These are phyloP conservation scores for Leccinum longicurvipes DNA, from an alignment of 768 basidiomycete species.

Conservation along the genomic window DNA sequence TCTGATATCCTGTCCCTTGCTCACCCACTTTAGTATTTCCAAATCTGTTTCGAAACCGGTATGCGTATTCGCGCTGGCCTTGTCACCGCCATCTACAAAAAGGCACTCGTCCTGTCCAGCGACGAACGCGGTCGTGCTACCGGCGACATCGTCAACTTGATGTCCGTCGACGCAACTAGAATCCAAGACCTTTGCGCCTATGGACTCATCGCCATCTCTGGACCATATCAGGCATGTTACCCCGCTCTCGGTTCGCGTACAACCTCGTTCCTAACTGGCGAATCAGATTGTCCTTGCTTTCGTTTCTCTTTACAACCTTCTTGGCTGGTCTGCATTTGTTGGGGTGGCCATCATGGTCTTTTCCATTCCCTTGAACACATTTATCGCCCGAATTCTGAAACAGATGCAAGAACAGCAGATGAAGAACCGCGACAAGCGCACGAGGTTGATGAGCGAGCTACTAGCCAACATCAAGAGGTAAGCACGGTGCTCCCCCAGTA, in stretches of 20 bases:
- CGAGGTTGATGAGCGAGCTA: slow-evolving; percentile 90
- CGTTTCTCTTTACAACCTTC: slow-evolving; percentile 80
- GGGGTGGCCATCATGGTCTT: slow-evolving; percentile 88
- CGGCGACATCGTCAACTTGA: slow-evolving; percentile 93
- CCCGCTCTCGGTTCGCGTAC: not conserved
- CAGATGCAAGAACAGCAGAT: slow-evolving; percentile 84
- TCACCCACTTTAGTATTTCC: slow-evolving; percentile 63
- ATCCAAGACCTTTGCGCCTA: slow-evolving; percentile 81
- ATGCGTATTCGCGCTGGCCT: slow-evolving; percentile 95
- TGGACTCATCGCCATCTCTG: slow-evolving; percentile 81
- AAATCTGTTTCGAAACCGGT: slow-evolving; percentile 76
- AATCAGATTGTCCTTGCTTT: slow-evolving; percentile 81
- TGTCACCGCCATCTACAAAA: slow-evolving; percentile 80
- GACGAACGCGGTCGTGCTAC: slow-evolving; percentile 78
- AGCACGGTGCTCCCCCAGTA: not conserved
- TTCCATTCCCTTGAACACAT: slow-evolving; percentile 71
- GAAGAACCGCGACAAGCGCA: slow-evolving; percentile 87
- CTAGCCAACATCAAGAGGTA: slow-evolving; percentile 86
- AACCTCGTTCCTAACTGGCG: not conserved
- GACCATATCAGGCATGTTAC: slow-evolving; percentile 69
- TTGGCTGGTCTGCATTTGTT: slow-evolving; percentile 90
- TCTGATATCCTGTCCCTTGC: not conserved
- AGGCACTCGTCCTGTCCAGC: slow-evolving; percentile 81
- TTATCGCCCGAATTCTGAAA: slow-evolving; percentile 68
- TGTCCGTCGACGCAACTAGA: slow-evolving; percentile 81